These are phyloP conservation scores for Euclidium syriacum DNA, from an alignment of 345 rosid species.

Conservation along the genomic window DNA sequence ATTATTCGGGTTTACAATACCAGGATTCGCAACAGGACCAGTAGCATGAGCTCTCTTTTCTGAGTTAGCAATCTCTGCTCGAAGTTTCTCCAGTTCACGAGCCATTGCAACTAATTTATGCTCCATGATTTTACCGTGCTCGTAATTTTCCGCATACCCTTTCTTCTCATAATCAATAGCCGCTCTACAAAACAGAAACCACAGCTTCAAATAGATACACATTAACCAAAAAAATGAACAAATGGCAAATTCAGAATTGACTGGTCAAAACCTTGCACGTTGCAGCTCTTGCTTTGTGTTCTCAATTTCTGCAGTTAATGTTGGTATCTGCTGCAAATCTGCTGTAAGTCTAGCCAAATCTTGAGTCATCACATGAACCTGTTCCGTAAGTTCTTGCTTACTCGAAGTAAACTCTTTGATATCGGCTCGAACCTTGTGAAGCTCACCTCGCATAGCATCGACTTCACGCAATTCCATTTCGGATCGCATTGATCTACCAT, in stretches of 20 bases:
- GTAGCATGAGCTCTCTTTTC: constrained; percentile 63
- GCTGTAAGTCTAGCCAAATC: constrained; percentile 64
- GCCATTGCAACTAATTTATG: constrained; percentile 89
- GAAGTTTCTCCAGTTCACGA: constrained; percentile 90
- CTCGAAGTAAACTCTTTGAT: constrained; percentile 62
- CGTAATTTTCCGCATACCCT: constrained; percentile 92
- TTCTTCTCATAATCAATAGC: constrained; percentile 96
- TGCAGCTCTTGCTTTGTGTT: constrained; percentile 84
- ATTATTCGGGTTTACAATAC: constrained; percentile 24
- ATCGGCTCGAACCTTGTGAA: constrained; percentile 60
- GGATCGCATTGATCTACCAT: constrained; percentile 60
- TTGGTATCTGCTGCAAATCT: constrained; percentile 72
- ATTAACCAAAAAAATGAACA: neutral
- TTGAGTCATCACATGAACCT: constrained; percentile 64
- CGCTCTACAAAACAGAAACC: constrained; percentile 40
- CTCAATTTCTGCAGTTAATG: constrained; percentile 67
- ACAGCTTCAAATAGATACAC: neutral
- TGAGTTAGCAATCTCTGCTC: constrained; percentile 84
- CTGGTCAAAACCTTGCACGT: constrained; percentile 59
- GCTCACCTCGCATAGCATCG: constrained; percentile 59
- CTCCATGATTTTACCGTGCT: constrained; percentile 90
- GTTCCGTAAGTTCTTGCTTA: constrained; percentile 65
- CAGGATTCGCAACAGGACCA: constrained; percentile 51
- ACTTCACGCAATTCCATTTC: constrained; percentile 66
- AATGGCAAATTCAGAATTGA: neutral